Evolutionary conservation across 2,329 filamentous ascomycete genomes (phyloP).

Genomic region (Neofusicoccum cordaticola): DNA sequence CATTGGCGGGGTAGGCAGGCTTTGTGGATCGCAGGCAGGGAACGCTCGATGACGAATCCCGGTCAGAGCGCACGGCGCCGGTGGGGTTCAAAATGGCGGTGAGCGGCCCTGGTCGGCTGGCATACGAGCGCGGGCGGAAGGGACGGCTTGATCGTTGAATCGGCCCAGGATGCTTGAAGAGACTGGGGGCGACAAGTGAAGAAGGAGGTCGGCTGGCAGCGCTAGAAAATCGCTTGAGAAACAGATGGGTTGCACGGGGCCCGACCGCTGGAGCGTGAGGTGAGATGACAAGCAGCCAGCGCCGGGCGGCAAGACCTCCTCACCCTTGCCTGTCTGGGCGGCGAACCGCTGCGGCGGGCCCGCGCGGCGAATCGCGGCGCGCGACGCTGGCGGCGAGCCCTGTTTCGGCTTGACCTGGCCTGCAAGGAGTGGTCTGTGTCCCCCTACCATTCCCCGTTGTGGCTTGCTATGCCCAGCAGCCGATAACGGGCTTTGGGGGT

Average conservation of each 20-base stretch:
- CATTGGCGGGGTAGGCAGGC: constrained; percentile 16
- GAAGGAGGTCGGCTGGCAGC: constrained; percentile 13
- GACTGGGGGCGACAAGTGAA: constrained; percentile 12
- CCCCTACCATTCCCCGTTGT: constrained; percentile 8
- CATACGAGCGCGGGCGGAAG: constrained; percentile 16
- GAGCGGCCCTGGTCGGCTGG: constrained; percentile 7
- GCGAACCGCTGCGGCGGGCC: not conserved
- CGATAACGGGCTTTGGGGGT: constrained; percentile 17
- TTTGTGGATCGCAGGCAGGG: constrained; percentile 16
- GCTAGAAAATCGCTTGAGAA: constrained; percentile 18
- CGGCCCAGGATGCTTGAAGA: constrained; percentile 11
- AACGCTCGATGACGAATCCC: constrained; percentile 11
- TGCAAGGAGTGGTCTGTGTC: constrained; percentile 17
- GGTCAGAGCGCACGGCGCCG: not conserved
- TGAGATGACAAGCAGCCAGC: constrained; percentile 18
- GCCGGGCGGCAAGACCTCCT: constrained; percentile 12
- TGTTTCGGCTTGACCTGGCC: constrained; percentile 13
- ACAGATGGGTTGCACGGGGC: constrained; percentile 18
- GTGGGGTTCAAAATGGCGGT: constrained; percentile 19
- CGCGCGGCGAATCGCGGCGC: not conserved
- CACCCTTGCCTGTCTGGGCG: constrained; percentile 12
- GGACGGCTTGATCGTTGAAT: constrained; percentile 12
- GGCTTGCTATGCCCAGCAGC: constrained; percentile 16
- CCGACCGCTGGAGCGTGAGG: constrained; percentile 11
- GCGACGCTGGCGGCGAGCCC: not conserved